These are phyloP conservation scores for Colletotrichum graminicola DNA, from an alignment of 2,329 filamentous ascomycete species.

Conservation along the genomic window DNA sequence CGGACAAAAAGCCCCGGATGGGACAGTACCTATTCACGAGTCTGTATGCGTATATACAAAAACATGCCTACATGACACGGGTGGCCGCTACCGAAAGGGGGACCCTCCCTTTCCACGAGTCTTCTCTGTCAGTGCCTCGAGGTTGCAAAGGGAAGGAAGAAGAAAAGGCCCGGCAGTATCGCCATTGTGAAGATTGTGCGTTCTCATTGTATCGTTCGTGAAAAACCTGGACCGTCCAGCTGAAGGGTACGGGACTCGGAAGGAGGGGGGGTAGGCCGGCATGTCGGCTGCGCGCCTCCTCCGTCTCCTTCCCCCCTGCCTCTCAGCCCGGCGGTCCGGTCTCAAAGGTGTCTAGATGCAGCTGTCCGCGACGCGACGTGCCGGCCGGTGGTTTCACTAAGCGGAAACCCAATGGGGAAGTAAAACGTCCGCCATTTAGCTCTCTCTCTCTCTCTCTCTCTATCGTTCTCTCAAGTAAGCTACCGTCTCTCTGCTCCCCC, in stretches of 20 bases:
- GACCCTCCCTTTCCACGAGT: not conserved
- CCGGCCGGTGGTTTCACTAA: not conserved
- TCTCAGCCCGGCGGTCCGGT: not conserved
- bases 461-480: not conserved
- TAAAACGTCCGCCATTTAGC: not conserved
- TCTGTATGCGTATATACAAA: not conserved
- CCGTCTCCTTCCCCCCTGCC: not conserved
- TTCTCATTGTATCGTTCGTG: not conserved
- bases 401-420: not conserved
- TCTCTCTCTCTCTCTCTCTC: not conserved
- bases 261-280: too few relatives aligned
- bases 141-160: not conserved
- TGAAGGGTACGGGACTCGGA: not conserved
- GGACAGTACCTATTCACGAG: not conserved
- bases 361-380: not conserved
- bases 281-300: not conserved
- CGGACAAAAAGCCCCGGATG: not conserved
- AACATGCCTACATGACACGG: not conserved
- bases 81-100: too few relatives aligned
- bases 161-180: not conserved
- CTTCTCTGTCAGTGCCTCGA: not conserved
- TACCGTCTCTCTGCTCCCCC: not conserved
- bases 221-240: not conserved
- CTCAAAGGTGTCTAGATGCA: constrained; percentile 2
- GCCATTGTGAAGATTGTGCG: not conserved